Evolutionary conservation across 805 yeast species (phyloP), one percentile per base, ranked within the genome.

Genomic region (Myxozyma nipponensis): DNA sequence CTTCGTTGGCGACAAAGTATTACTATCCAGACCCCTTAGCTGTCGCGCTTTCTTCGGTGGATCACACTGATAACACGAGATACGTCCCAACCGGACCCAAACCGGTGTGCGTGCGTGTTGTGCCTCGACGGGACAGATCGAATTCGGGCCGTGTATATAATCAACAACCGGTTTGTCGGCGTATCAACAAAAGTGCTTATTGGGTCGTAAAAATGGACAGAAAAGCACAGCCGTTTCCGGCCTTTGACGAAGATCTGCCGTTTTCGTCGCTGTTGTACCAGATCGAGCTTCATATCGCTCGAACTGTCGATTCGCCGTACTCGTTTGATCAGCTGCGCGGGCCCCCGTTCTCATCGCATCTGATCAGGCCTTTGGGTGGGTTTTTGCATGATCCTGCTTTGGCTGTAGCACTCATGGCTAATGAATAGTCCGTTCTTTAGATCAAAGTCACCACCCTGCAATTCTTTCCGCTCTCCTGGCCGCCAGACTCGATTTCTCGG

Each of bases 381-480:
- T 50, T 42, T 24, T 39, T 52, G n/a, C 21, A 28, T 9, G 13
- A 9, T 28, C 13, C 13, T 13, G 7, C 32, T 28, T 46, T 13
- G 13, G 39, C 23, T 50, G 49, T 26, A 18, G 28, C 32, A 9
- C 7, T 28, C 13, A 24, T 28, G 21, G 23, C 19, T 24, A 17
- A 13, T 21, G 23, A 18, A 30, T 46, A 54, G 60, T 50, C 15
- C 41, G 36, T 36, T 60, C 62, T 3, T 53, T 60, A 18, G 54
- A 54, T 17, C 51, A 47, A 24, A 56, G 60, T 7, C 60, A 57
- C 30, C 67, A 65, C 37, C 54, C 57, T 4, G 67, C 67, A 6
- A 61, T 64, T 24, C 52, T 64, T 7, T 58, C 66, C 9, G 67
- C 67, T 3, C 51, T 64, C 15, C 43, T 64, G 46, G 61, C 64